Evolutionary conservation across 306 rosid species (phyloP), one percentile per base, ranked within the genome.

Genomic region (Luffa aegyptiaca): DNA sequence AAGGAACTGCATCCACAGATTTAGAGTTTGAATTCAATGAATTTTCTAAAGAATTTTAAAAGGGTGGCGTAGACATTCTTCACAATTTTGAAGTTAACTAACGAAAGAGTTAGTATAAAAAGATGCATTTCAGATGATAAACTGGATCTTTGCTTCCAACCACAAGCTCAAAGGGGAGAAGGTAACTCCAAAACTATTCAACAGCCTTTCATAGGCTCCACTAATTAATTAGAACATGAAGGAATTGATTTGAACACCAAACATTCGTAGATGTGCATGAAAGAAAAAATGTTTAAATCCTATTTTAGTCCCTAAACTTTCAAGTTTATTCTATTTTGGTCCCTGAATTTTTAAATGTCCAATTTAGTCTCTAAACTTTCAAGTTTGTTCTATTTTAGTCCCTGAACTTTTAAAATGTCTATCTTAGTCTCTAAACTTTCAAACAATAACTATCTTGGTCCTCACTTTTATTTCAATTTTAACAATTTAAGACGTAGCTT

Each of bases 1-100:
- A 33, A 94, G 97, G 78, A 92, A 92, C 97, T 94, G 97, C 85
- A 79, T 42, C 58, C 74, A 83, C 41, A 83, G 35, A 79, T 57
- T 76, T 59, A 58, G 80, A 13, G 49, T 11, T 13, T 48, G 2
- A 18, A 48, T 72, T 13, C 77, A 31, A 26, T 72, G 21, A 1
- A 35, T 33, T 16, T 35, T 63, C 10, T 62, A 5, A 3, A 3
- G 68, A 1, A 31, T 62, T 31, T 31, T 62, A 62, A 0, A 33
- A 12, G 64, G 35, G 1, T 20, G 26, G 64, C 3, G 12, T 20
- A 58, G 16, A 68, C 35, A 68, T 71, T 71, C 6, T 44, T 26
- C 56, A 72, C 48, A 8, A 48, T 33, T 72, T 26, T 35, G 59
- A 13, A 26, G 59, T 20, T 70, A 70, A 41, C 20, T 21, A 70